phyloP scores from a whole-genome alignment of 1,284 basidiomycete species.

The Marasmius fiardii region DNA sequence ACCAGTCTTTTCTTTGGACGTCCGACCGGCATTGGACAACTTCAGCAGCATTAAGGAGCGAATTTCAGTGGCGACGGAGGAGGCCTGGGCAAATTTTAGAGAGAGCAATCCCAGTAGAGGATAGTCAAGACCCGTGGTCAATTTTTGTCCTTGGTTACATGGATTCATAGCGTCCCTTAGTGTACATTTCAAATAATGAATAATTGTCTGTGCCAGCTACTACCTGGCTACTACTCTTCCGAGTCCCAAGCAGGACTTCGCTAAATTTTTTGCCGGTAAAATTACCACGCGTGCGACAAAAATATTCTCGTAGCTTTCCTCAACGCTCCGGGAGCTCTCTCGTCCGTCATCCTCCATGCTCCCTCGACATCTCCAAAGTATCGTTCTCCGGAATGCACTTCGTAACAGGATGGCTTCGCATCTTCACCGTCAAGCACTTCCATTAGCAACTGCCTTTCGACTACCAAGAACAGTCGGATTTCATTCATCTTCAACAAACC shows the following conservation, averaged over 20 bases:
- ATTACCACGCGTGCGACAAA: not conserved
- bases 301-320: not conserved
- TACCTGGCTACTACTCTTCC: too few relatives aligned
- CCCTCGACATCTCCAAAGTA: conserved; percentile 20
- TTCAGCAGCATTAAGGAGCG: conserved; percentile 71
- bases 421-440: conserved; percentile 27
- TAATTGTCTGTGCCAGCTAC: not conserved
- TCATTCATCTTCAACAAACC: conserved; percentile 62
- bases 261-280: not conserved
- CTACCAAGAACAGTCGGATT: conserved; percentile 39
- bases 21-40: conserved; percentile 85
- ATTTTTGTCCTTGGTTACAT: not conserved
- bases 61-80: conserved; percentile 67
- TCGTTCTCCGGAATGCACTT: conserved; percentile 22
- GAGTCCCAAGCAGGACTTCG: too few relatives aligned
- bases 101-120: not conserved
- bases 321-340: not conserved
- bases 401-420: conserved; percentile 24
- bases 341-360: conserved; percentile 14
- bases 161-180: too few relatives aligned
- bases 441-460: conserved; percentile 34
- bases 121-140: not conserved
- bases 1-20: conserved; percentile 90
- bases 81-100: conserved; percentile 49
- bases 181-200: too few relatives aligned